Conservation (phyloP, 306 rosid genomes). For the Nissolia schottii region DNA sequence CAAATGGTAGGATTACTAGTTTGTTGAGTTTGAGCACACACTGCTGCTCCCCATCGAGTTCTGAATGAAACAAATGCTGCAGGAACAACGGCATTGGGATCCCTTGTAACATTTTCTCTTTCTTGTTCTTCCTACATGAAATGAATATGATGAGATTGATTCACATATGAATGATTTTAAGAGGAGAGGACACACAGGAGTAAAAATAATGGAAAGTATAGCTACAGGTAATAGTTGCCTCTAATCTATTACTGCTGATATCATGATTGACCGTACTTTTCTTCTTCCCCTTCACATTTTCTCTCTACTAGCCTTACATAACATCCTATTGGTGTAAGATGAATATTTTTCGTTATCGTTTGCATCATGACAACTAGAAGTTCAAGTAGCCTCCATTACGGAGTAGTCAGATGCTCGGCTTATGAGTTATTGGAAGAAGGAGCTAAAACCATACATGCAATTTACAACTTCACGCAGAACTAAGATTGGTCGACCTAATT, state of each 20-base stretch:
- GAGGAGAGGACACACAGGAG: background rate
- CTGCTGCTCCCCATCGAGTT: constrained; percentile 90
- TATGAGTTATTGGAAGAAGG: background rate
- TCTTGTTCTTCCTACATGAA: constrained; percentile 73
- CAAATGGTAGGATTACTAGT: constrained; percentile 73
- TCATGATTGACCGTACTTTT: background rate
- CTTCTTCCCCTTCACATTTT: background rate
- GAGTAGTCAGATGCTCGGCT: background rate
- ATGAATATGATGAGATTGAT: constrained; percentile 19
- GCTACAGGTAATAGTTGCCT: background rate
- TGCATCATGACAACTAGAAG: background rate
- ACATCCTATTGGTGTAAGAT: background rate
- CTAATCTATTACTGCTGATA: background rate
- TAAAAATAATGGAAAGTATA: background rate
- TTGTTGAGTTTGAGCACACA: constrained; percentile 94
- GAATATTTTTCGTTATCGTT: background rate
- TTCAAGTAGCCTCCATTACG: background rate
- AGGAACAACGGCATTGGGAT: constrained; percentile 63
- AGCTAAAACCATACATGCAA: background rate
- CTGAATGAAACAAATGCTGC: constrained; percentile 94
- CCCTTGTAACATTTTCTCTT: constrained; percentile 52
- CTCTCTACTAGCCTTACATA: background rate
- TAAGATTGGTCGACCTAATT: background rate
- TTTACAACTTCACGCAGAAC: background rate
- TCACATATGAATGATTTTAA: background rate